phyloP scores from a whole-genome alignment of 169 alveolate genomes.

The Prorocentrum cordatum region DNA sequence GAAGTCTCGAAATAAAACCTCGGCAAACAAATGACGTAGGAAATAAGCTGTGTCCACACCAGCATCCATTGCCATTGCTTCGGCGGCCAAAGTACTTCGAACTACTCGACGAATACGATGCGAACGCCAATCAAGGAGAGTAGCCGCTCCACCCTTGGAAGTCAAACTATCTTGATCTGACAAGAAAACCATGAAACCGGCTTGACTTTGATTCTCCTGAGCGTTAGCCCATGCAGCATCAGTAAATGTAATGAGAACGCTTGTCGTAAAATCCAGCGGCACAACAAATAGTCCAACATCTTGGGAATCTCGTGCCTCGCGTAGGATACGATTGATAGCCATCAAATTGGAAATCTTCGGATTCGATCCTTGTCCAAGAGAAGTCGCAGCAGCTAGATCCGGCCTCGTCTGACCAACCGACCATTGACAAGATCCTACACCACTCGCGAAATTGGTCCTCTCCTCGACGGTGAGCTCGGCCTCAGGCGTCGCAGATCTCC shows the following conservation, averaged over 20 bases:
- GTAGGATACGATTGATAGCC: not conserved
- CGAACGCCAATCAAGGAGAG: not conserved
- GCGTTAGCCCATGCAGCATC: constrained; percentile 9
- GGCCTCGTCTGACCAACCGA: not conserved
- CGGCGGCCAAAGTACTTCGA: constrained; percentile 15
- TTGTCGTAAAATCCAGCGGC: not conserved
- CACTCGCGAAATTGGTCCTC: not conserved
- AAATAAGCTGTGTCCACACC: not conserved
- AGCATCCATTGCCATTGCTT: not conserved
- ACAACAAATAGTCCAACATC: not conserved
- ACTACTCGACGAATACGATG: not conserved
- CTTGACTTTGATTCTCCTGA: not conserved
- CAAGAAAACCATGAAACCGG: not conserved
- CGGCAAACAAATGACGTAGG: not conserved
- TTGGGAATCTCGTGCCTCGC: not conserved
- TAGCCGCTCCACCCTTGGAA: not conserved
- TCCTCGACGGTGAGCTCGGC: not conserved
- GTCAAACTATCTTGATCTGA: not conserved
- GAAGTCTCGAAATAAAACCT: not conserved
- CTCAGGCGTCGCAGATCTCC: not conserved
- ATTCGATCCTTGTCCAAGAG: not conserved
- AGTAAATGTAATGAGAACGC: not conserved
- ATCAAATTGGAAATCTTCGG: not conserved
- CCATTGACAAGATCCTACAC: not conserved
- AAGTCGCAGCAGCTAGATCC: constrained; percentile 16